These are phyloP conservation scores for Cytospora piceae DNA, from an alignment of 2,329 filamentous ascomycete genomes.

Conservation along the genomic window DNA sequence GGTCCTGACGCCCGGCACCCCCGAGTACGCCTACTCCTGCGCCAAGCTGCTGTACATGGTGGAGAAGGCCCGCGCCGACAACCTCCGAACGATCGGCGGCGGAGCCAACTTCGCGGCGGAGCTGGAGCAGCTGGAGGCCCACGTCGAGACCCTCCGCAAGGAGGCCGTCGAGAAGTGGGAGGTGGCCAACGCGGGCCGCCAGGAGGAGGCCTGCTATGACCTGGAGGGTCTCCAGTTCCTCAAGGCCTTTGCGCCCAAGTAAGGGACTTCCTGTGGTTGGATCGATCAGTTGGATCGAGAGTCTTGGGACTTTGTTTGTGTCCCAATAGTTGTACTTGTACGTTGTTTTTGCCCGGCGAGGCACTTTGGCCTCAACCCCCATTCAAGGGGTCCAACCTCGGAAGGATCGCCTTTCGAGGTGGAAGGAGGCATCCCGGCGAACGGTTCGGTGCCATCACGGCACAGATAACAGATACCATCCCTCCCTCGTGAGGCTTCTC, in stretches of 20 bases:
- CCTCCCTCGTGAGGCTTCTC: too few relatives aligned
- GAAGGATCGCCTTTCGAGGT: too few relatives aligned
- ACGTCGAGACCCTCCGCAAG: not conserved
- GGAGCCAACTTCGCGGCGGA: too few relatives aligned
- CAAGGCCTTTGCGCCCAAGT: not conserved
- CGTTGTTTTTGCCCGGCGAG: too few relatives aligned
- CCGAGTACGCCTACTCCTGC: not conserved
- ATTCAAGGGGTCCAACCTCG: too few relatives aligned
- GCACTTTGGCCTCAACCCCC: too few relatives aligned
- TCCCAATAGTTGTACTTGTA: too few relatives aligned
- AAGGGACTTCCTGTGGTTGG: not conserved
- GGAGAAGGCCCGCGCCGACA: slow-evolving; percentile 1
- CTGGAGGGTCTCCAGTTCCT: not conserved
- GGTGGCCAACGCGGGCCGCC: not conserved
- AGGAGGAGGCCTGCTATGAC: not conserved
- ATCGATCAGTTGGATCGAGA: not conserved
- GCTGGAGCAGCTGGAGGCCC: not conserved
- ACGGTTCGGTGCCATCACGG: too few relatives aligned
- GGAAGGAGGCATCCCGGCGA: too few relatives aligned
- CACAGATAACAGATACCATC: not conserved
- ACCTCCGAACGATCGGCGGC: not conserved
- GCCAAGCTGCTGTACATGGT: not conserved
- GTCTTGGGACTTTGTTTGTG: too few relatives aligned
- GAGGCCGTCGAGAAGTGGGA: not conserved
- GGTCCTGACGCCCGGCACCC: not conserved